Conservation (phyloP, 345 rosid species). For the Pugionium cornutum region DNA sequence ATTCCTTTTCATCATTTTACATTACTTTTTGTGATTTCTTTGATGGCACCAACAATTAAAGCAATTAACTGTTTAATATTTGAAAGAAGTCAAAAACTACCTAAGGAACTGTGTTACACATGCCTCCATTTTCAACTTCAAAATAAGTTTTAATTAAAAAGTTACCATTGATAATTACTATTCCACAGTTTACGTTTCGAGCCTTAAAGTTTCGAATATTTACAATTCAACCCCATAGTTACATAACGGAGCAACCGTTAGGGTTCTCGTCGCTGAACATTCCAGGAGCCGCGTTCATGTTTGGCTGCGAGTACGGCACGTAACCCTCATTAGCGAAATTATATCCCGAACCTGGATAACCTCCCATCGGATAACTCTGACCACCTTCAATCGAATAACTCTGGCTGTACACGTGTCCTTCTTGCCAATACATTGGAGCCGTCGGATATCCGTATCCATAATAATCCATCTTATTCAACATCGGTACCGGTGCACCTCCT, state of each 20-base stretch:
- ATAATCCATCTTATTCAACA: conserved; percentile 55
- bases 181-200: conserved; percentile 1
- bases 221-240: conserved; percentile 1
- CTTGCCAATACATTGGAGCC: conserved; percentile 54
- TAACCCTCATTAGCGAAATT: conserved; percentile 39
- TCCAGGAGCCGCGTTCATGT: conserved; percentile 38
- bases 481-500: conserved; percentile 32
- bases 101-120: conserved; percentile 31
- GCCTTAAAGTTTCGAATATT: conserved; percentile 9
- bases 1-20: conserved; percentile 9
- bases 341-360: conserved; percentile 38
- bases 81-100: conserved; percentile 8
- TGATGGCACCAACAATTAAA: conserved; percentile 20
- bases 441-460: conserved; percentile 43
- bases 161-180: not conserved
- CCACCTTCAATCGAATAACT: conserved; percentile 30
- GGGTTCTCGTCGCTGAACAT: conserved; percentile 46
- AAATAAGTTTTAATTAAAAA: conserved; percentile 22
- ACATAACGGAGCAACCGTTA: conserved; percentile 40
- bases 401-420: conserved; percentile 44
- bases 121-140: conserved; percentile 24
- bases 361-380: conserved; percentile 27
- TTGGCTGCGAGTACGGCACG: conserved; percentile 36
- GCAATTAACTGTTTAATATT: conserved; percentile 9
- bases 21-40: conserved; percentile 15